Base-by-base conservation (phyloP, 257 asterid genomes). In the Capsicum chinense region DNA sequence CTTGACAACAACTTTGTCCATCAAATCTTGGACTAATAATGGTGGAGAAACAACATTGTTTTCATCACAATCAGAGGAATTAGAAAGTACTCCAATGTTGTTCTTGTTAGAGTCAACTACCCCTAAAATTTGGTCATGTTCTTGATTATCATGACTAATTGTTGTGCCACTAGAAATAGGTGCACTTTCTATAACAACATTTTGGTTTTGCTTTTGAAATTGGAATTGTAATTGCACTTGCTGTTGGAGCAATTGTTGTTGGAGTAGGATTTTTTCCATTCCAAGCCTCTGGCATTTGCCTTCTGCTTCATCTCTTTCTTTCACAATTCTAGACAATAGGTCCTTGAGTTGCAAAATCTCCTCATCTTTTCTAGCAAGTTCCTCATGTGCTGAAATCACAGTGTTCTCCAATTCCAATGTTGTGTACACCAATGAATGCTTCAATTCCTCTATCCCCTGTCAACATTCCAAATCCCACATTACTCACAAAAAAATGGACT, bases 281-380 rank as follows among this genome's bases (percentile, higher is more conserved):
- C 76, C 79, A 39, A 93, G 84, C 56, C 84, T 83, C 74, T 90
- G 91, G 83, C 88, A 92, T 87, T 92, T 88, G 37, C 89, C 86
- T 4, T 89, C 79, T 66, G 87, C 90, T 64, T 96, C 98, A 84
- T 96, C 98, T 83, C 93, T 92, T 19, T 96, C 99, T 39, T 88
- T 88, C 58, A 93, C 80, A 79, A 91, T 85, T 60, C 88, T 90
- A 3, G 93, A 78, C 44, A 96, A 50, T 21, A 94, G 87, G 80
- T 83, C 81, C 71, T 92, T 94, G 83, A 96, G 94, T 56, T 92
- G 94, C 88, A 92, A 64, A 57, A 96, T 88, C 66, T 96, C 99
- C 21, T 96, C 97, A 68, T 96, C 97, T 84, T 96, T 96, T 79
- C 97, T 90, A 4, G 98, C 91, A 64, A 96, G 92, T 52, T 96